These are phyloP conservation scores for Furcasterigmium furcatum DNA, from an alignment of 2,329 filamentous ascomycete genomes.

Conservation along the genomic window DNA sequence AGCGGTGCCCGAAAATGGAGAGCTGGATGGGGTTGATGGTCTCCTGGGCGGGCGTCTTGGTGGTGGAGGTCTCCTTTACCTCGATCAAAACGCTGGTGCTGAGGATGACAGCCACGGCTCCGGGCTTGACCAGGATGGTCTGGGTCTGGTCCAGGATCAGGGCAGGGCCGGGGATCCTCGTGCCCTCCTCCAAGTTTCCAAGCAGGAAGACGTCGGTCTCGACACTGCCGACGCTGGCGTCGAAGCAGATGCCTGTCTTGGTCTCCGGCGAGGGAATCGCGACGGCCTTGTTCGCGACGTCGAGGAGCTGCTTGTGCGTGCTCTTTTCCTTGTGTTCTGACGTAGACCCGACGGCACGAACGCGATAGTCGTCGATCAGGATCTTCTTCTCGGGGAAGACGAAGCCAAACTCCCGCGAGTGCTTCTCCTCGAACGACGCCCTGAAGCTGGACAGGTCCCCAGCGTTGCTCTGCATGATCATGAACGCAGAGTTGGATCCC, in stretches of 20 bases:
- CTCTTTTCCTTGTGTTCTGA: conserved; percentile 11
- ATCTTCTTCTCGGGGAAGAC: conserved; percentile 31
- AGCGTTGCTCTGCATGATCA: conserved; percentile 69
- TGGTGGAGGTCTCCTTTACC: conserved; percentile 14
- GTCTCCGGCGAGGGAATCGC: conserved; percentile 53
- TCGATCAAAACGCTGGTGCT: conserved; percentile 30
- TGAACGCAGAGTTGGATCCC: conserved; percentile 85
- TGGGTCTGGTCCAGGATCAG: conserved; percentile 72
- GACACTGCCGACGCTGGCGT: neutral
- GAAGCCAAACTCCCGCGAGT: conserved; percentile 89
- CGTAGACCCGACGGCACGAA: conserved; percentile 11
- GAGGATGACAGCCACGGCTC: conserved; percentile 26
- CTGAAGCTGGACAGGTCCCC: conserved; percentile 74
- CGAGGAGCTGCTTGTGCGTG: conserved; percentile 8
- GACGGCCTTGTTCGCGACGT: conserved; percentile 5
- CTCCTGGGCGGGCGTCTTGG: conserved; percentile 51
- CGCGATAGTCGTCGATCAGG: conserved; percentile 13
- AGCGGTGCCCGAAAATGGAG: conserved; percentile 72
- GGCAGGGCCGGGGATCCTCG: conserved; percentile 53
- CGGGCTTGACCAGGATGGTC: conserved; percentile 66
- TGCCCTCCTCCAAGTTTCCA: conserved; percentile 14
- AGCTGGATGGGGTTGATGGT: conserved; percentile 71
- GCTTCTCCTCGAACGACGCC: conserved; percentile 79
- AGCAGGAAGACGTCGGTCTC: conserved; percentile 13
- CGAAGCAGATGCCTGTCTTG: conserved; percentile 13